These are phyloP conservation scores for Flaveria brownii DNA, from an alignment of 129 eudicot species.

Conservation along the genomic window DNA sequence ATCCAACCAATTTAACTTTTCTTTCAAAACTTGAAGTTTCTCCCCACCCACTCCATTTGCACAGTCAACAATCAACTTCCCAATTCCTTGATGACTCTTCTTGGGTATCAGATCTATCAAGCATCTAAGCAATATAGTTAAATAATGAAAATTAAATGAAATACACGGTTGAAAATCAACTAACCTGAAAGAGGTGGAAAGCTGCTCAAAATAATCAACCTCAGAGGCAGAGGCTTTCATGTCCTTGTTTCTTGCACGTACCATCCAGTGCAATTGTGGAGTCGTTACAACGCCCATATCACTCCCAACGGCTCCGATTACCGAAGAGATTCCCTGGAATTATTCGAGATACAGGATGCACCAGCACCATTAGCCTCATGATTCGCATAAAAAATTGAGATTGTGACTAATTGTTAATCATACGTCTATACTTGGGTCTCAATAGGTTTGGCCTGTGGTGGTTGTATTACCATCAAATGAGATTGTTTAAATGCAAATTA, in stretches of 20 bases:
- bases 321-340: conserved; percentile 74
- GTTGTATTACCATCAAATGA: not conserved
- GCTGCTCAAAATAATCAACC: conserved; percentile 53
- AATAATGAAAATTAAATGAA: not conserved
- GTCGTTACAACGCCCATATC: conserved; percentile 83
- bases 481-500: not conserved
- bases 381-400: not conserved
- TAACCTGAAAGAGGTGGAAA: conserved; percentile 67
- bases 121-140: conserved; percentile 47
- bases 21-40: conserved; percentile 67
- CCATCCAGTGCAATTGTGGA: conserved; percentile 99
- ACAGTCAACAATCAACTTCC: conserved; percentile 75
- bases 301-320: conserved; percentile 57
- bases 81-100: conserved; percentile 37
- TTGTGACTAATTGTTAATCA: not conserved
- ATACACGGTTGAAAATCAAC: conserved; percentile 11
- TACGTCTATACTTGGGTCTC: not conserved
- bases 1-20: conserved; percentile 42
- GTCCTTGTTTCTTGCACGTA: conserved; percentile 71
- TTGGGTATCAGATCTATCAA: conserved; percentile 73
- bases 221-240: conserved; percentile 64
- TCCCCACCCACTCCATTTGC: conserved; percentile 95
- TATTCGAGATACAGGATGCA: not conserved
- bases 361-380: not conserved
- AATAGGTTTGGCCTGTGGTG: not conserved